Base-by-base conservation (phyloP, 371 early-diverging fungal species). In the Rhizomucor miehei region DNA sequence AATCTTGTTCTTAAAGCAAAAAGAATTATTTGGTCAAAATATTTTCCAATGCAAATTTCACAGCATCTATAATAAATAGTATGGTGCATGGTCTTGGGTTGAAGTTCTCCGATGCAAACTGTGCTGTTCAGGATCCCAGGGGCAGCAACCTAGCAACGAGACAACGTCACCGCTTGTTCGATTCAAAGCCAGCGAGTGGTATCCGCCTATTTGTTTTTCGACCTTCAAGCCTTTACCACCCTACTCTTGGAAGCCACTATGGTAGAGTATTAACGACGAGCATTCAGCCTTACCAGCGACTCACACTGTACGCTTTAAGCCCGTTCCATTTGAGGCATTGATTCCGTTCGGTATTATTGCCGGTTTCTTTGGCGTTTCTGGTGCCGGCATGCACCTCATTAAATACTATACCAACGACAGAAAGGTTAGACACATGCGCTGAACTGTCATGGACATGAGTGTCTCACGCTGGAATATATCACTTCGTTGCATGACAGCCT, bases 261-360 rank as follows among this genome's bases (percentile, higher is more conserved):
- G 29, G 29, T 29, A 29, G 29, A 29, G 29, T 29, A 29, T 29
- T 29, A 5, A 29, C 29, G 29, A 29, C 29, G 29, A 29, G 29
- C 8, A 29, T 29, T 3, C 29, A 29, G 8, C 5, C 29, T 29
- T 5, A 8, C 5, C 29, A 29, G 29, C 41, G 14, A 41, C 41
- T 41, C 25, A n/a, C 17, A n/a, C 17, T 65, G 29, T 41, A 12
- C 41, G 12, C 16, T 41, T 41, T 41, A 16, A 78, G 78, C 78
- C 78, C 54, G 78, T 78, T 49, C 78, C 78, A 56, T 72, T 78
- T 45, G 78, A 78, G 66, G 62, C 78, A 20, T 57, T 67, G 49
- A 45, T 78, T 61, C 78, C 78, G 12, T 78, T 78, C 44, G 75
- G 58, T 51, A 60, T 75, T 29, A 78, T 78, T 61, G 55, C 71